Evolutionary conservation across 768 basidiomycete species (phyloP), one percentile per base, ranked within the genome.

Genomic region (Pleurotus salmoneostramineus): DNA sequence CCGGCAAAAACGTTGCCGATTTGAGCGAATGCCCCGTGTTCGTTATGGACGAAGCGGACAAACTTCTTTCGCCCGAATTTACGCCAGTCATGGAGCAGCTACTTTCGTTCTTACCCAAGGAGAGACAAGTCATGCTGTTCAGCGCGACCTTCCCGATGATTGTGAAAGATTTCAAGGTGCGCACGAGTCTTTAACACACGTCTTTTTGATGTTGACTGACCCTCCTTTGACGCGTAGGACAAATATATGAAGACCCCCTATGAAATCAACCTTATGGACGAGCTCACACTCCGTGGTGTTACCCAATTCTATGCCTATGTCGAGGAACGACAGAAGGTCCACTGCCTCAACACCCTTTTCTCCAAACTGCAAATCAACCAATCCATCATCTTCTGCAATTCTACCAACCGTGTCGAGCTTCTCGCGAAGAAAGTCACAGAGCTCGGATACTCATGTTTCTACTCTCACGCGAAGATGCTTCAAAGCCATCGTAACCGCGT

Each of bases 301-400:
- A 98, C 96, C 50, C 96, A 99, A 79, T 99, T 98, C 72, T 99
- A 98, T 71, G 96, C 97, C 65, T 99, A 93, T 74, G 94, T 99
- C 68, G 96, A 99, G 75, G 96, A 99, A 72, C 86, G 93, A 61
- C 96, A 99, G 78, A 99, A 99, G 77, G 96, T 98, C 40, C 97
- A 99, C 77, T 99, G 96, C 75, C 81, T 99, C 63, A 99, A 99
- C 80, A 99, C 97, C 60, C 50, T 15, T 15, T 43, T 48, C 58
- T 37, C 58, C 10, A 69, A 98, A 93, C 85, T 99, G 51, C 96
- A 98, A 95, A 99, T 99, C 81, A 99, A 99, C 77, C 96, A 99
- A 77, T 98, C 96, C 59, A 98, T 99, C 76, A 99, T 99, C 70
- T 99, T 99, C 77, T 99, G 96, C 77, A 99, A 99, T 81, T 98